Evolutionary conservation across 2,329 filamentous ascomycete species (phyloP).

Genomic region (Fusarium staphyleae): DNA sequence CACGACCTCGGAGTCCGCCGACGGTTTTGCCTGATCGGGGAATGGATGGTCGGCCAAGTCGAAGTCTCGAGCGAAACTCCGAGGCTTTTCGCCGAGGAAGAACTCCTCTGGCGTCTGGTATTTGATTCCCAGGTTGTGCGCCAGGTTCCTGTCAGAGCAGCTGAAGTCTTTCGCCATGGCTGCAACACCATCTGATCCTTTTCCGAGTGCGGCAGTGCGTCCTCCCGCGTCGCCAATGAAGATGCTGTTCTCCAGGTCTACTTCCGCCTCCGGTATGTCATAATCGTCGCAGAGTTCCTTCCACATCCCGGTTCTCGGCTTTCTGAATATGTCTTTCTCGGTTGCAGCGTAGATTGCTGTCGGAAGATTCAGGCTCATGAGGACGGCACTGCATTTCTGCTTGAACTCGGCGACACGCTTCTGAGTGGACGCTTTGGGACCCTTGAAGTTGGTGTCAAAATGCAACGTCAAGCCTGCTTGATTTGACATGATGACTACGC

Average conservation of each 20-base stretch:
- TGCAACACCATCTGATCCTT: conserved; percentile 32
- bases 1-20: conserved; percentile 46
- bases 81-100: conserved; percentile 74
- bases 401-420: conserved; percentile 83
- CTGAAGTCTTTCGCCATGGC: conserved; percentile 64
- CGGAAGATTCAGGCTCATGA: conserved; percentile 77
- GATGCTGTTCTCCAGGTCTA: conserved; percentile 76
- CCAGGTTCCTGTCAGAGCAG: conserved; percentile 78
- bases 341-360: conserved; percentile 87
- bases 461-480: conserved; percentile 84
- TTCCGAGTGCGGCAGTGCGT: conserved; percentile 53
- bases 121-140: conserved; percentile 79
- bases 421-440: conserved; percentile 63
- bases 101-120: conserved; percentile 93
- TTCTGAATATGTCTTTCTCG: conserved; percentile 79
- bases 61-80: conserved; percentile 73
- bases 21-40: conserved; percentile 30
- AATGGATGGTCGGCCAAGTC: conserved; percentile 67
- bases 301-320: conserved; percentile 93
- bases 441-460: conserved; percentile 70
- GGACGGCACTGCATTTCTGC: conserved; percentile 73
- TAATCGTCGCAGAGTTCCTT: conserved; percentile 65
- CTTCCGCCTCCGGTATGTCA: conserved; percentile 59
- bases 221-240: conserved; percentile 90
- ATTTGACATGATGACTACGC: conserved; percentile 84